A percentile compares a stretch with the other conserved stretches of the same genome.
Evolutionary conservation across 371 early-diverging fungal species (phyloP).

Genomic region (Syncephalis fuscata): DNA sequence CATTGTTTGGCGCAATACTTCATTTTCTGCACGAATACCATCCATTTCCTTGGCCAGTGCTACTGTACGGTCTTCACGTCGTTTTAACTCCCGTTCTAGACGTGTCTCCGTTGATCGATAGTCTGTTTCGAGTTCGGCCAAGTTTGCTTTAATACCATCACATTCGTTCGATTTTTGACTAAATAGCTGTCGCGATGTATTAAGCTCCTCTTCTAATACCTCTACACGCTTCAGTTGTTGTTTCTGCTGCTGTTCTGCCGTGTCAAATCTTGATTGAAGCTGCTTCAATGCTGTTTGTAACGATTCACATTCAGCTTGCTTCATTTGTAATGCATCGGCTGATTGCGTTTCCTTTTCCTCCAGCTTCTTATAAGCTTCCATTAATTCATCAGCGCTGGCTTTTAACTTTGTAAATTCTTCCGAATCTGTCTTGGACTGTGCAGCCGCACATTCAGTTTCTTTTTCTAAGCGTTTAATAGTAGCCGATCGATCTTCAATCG

Average conservation of each 20-base stretch:
- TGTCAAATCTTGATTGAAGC: constrained; percentile 28
- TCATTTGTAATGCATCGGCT: constrained; percentile 41
- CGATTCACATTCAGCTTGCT: constrained; percentile 51
- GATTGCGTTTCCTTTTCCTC: constrained; percentile 29
- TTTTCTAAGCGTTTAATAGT: constrained; percentile 10
- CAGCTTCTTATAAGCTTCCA: constrained; percentile 11
- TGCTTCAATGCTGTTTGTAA: constrained; percentile 39
- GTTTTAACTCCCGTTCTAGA: constrained; percentile 17
- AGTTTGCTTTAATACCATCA: constrained; percentile 10
- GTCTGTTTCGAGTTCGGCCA: constrained; percentile 21
- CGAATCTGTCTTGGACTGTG: not conserved
- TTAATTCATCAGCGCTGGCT: constrained; percentile 3
- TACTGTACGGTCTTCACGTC: constrained; percentile 11
- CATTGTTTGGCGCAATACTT: constrained; percentile 19
- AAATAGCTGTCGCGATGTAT: constrained; percentile 15
- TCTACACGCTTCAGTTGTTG: constrained; percentile 27
- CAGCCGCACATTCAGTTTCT: constrained; percentile 10
- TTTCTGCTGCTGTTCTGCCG: constrained; percentile 24
- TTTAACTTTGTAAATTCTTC: too few species aligned
- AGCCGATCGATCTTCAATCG: constrained; percentile 18
- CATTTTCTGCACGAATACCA: constrained; percentile 24
- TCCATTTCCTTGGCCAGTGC: constrained; percentile 19
- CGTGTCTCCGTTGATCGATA: constrained; percentile 8
- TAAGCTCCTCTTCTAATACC: constrained; percentile 29
- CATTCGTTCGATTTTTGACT: constrained; percentile 10